Base-by-base conservation (phyloP, 75 land plant genomes). In the Gnetum montanum region DNA sequence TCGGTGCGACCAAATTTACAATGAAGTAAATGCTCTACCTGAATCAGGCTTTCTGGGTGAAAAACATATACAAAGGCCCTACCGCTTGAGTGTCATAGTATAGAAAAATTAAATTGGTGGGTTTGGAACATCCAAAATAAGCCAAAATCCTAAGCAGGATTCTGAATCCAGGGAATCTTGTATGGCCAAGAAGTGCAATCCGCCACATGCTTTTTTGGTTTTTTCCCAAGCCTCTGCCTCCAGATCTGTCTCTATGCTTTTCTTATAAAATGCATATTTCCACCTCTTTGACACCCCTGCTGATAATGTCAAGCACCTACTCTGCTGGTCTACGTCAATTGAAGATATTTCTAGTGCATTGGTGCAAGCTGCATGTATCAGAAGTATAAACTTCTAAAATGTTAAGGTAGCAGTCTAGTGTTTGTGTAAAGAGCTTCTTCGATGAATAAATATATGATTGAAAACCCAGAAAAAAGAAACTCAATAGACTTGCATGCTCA, bases 171-270 rank as follows among this genome's bases (percentile, higher is more conserved):
- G 71, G 49, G 75, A 75, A 3, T 83, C 71, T 59, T 95, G 99
- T 10, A 95, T 71, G 2, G 99, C 99, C 30, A 95, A 77, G 59
- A 95, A 95, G 63, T 95, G 99, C 44, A 95, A 70, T 3, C 99
- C 96, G 2, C 88, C 88, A 55, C 83, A 77, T 8, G 79, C 86
- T 54, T 78, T 83, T 78, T 95, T 95, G 22, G 96, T 80, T 15
- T 85, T 80, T 67, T 95, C 91, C 99, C 99, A 95, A 26, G 96
- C 91, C 51, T 83, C 83, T 11, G 97, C 92, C 49, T 95, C 99
- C 16, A 61, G 50, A 29, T 85, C 88, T 1, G 98, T 71, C 37
- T 59, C 77, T 13, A 69, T 62, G 27, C 53, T 70, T 63, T 81
- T 95, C 64, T 72, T 75, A 49, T 90, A 95, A 30, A 72, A 86